phyloP scores from a whole-genome alignment of 2,329 filamentous ascomycete species.

The Fusarium incarnatum region DNA sequence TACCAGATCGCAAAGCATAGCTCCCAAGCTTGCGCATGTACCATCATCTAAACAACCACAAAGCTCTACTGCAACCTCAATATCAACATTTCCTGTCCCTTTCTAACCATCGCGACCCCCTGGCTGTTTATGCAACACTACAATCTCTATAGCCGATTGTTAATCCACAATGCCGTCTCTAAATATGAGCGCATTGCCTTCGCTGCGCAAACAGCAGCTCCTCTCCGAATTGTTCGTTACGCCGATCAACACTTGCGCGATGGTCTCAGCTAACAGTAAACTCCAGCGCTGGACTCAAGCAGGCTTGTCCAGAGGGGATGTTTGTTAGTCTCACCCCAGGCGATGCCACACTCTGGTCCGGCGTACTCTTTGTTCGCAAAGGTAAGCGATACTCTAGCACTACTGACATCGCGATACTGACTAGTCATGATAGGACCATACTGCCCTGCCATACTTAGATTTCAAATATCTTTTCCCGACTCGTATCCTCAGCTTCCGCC shows the following conservation, averaged over 20 bases:
- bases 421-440: slow-evolving; percentile 76
- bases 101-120: neutral
- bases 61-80: neutral
- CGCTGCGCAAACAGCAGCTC: slow-evolving; percentile 79
- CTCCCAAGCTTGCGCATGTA: neutral
- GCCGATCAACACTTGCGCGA: neutral
- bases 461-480: slow-evolving; percentile 88
- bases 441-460: slow-evolving; percentile 85
- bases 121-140: no score
- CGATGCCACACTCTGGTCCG: slow-evolving; percentile 85
- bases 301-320: slow-evolving; percentile 85
- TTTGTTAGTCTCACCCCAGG: slow-evolving; percentile 87
- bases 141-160: neutral
- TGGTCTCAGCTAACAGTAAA: slow-evolving; percentile 42
- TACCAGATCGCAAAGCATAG: neutral
- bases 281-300: slow-evolving; percentile 79
- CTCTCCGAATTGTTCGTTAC: slow-evolving; percentile 81
- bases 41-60: neutral
- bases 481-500: slow-evolving; percentile 84
- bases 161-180: slow-evolving; percentile 56
- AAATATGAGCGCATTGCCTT: slow-evolving; percentile 61
- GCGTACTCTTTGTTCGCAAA: slow-evolving; percentile 90
- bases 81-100: neutral
- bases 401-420: slow-evolving; percentile 1
- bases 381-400: slow-evolving; percentile 64